Evolutionary conservation across 306 rosid genomes (phyloP), one percentile per base, ranked within the genome.

Genomic region (Trifolium subterraneum): DNA sequence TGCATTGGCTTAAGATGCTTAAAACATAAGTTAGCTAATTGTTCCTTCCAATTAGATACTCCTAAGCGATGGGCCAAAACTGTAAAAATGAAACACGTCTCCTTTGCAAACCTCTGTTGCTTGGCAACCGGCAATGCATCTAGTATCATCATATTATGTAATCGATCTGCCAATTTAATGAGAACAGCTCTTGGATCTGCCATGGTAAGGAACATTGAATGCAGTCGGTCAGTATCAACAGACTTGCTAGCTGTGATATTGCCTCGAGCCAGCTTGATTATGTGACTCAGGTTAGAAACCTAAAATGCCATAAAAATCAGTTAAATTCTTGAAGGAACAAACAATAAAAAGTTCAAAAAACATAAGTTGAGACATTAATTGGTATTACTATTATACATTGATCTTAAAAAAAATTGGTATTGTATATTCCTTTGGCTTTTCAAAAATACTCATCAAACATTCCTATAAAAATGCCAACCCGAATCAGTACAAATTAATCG

Each of bases 191-290:
- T 88, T 8, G 99, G 96, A 87, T 95, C 98, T 4, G 95, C 96
- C 99, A 95, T 95, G 27, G 96, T 98, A 70, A 95, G 97, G 77
- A 95, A 92, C 98, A 92, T 95, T 35, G 99, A 92, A 82, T 92
- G 99, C 82, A 95, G 47, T 50, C 99, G 98, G 50, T 95, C 99
- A 59, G 99, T 97, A 71, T 95, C 96, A 69, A 79, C 88, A 31
- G 85, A 92, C 75, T 90, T 92, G 83, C 87, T 62, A 0, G 99
- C 98, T 4, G 93, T 95, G 69, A 92, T 84, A 75, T 87, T 89
- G 62, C 90, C 98, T 41, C 99, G 89, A 41, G 98, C 98, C 77
- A 95, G 97, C 86, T 95, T 92, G 79, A 98, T 95, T 77, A 95
- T 77, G 81, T 92, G 93, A 80, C 99, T 92, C 50, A 95, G 83